These are phyloP conservation scores for Pistacia integerrima DNA, from an alignment of 345 rosid species.

Conservation along the genomic window DNA sequence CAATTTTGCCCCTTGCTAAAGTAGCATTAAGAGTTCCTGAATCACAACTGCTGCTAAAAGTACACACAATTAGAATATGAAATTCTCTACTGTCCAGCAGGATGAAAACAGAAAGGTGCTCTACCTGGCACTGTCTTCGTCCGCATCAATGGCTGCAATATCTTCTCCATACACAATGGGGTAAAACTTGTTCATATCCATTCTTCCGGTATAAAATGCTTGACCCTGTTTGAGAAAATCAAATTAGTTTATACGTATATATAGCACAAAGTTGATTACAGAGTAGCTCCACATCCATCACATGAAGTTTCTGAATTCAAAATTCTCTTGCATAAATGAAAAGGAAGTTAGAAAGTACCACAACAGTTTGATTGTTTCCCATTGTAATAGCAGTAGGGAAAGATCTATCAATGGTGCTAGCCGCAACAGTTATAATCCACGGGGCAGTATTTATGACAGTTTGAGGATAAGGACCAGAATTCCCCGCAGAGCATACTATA, in stretches of 20 bases:
- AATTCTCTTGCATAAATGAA: not conserved
- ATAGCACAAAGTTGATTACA: not conserved
- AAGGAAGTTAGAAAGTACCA: conserved; percentile 31
- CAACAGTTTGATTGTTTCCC: conserved; percentile 33
- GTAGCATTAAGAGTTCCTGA: conserved; percentile 40
- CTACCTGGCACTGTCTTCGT: conserved; percentile 48
- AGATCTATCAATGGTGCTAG: conserved; percentile 40
- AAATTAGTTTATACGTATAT: not conserved
- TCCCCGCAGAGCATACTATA: conserved; percentile 38
- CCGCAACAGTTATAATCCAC: conserved; percentile 41
- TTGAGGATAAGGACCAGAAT: conserved; percentile 32
- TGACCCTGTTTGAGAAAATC: conserved; percentile 46
- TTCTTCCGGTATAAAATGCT: conserved; percentile 42
- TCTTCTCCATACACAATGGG: conserved; percentile 50
- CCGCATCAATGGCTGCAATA: conserved; percentile 35
- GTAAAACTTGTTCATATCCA: conserved; percentile 34
- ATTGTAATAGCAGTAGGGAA: conserved; percentile 33
- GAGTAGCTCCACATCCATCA: conserved; percentile 1
- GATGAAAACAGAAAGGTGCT: not conserved
- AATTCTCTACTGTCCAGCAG: conserved; percentile 6
- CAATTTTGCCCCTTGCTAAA: conserved; percentile 51
- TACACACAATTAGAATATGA: not conserved
- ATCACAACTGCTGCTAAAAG: conserved; percentile 41
- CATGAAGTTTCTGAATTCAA: not conserved
- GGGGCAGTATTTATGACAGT: conserved; percentile 36